Conservation (phyloP, 768 basidiomycete genomes). For the Boletellus sp. region DNA sequence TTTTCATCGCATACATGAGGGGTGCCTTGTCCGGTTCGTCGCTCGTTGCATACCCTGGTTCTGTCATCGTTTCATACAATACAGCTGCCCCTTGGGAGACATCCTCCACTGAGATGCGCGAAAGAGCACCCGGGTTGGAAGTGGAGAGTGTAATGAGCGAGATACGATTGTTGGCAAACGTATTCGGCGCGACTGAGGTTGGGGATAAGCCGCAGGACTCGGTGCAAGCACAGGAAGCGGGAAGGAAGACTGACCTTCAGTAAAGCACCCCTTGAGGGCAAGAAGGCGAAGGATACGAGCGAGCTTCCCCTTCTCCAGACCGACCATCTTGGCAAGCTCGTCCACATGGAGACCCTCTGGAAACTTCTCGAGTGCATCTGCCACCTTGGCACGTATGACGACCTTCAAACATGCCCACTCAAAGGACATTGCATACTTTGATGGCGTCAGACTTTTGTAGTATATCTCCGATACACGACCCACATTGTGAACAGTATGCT, state of each 20-base stretch:
- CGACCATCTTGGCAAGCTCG: slow-evolving; percentile 24
- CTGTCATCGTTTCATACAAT: slow-evolving; percentile 25
- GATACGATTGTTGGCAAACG: slow-evolving; percentile 34
- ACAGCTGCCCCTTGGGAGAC: slow-evolving; percentile 10
- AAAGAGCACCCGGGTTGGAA: slow-evolving; percentile 9
- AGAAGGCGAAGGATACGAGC: slow-evolving; percentile 29
- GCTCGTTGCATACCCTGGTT: slow-evolving; percentile 23
- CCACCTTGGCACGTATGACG: slow-evolving; percentile 23
- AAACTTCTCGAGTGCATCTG: slow-evolving; percentile 22
- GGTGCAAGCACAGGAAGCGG: no score
- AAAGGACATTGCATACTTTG: slow-evolving; percentile 18
- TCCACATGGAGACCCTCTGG: slow-evolving; percentile 29
- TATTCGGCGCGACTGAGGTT: slow-evolving; percentile 21
- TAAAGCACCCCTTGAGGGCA: slow-evolving; percentile 29
- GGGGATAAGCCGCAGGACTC: neutral
- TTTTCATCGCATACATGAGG: slow-evolving; percentile 17
- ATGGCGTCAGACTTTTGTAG: neutral
- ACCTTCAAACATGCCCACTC: slow-evolving; percentile 27
- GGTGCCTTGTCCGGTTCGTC: slow-evolving; percentile 21
- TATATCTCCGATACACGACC: neutral
- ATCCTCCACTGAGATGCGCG: slow-evolving; percentile 8
- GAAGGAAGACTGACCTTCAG: slow-evolving; percentile 21
- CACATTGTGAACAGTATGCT: slow-evolving; percentile 27
- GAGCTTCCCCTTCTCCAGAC: slow-evolving; percentile 28
- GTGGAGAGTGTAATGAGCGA: slow-evolving; percentile 25